Base-by-base conservation (phyloP, 1,284 basidiomycete species). In the Tetrapyrgos nigripes region DNA sequence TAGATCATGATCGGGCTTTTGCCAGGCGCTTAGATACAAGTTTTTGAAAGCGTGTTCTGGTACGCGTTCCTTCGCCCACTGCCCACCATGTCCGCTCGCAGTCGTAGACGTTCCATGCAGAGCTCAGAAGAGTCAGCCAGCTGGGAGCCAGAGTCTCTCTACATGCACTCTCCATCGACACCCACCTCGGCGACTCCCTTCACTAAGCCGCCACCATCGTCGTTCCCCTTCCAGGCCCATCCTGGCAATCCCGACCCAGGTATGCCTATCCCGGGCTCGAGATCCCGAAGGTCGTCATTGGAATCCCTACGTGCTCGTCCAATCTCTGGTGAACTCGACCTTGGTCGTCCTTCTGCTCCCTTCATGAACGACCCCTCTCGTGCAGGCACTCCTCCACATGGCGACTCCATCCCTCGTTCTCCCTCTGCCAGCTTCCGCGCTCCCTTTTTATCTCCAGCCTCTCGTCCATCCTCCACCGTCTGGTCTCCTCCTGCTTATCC, bases 381-480 rank as follows among this genome's bases (percentile, higher is more conserved):
- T 40, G 27, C 66, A 66, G 21, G 71, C 70, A 11, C 51, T 44
- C 44, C 55, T 60, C 6, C 63, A 64, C 35, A 51, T 60, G 14
- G 64, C 62, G 84, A 81, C 2, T 82, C 85, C 0, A 81, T 31
- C 45, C 51, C 55, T 48, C 49, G 48, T 17, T 46, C 28, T n/a
- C 21, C 55, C 19, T 50, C 76, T 26, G 69, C 69, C n/a, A 78
- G 76, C n/a, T 89, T 91, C 76, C 84, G 88, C 24, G 75, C 83
- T 0, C 85, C 88, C 0, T 89, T 89, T 75, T 81, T 90, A 52
- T 83, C 85, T 6, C 88, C 88, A 0, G 80, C 86, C 4, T 87
- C 86, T 3, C 80, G 88, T 23, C 87, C 87, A 0, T 64, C 76
- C 6, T 86, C 83, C 0, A 79, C 80, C 14, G 62, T 87, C 0